These are phyloP conservation scores for Davidsoniella australis DNA, from an alignment of 2,329 filamentous ascomycete species.

Conservation along the genomic window DNA sequence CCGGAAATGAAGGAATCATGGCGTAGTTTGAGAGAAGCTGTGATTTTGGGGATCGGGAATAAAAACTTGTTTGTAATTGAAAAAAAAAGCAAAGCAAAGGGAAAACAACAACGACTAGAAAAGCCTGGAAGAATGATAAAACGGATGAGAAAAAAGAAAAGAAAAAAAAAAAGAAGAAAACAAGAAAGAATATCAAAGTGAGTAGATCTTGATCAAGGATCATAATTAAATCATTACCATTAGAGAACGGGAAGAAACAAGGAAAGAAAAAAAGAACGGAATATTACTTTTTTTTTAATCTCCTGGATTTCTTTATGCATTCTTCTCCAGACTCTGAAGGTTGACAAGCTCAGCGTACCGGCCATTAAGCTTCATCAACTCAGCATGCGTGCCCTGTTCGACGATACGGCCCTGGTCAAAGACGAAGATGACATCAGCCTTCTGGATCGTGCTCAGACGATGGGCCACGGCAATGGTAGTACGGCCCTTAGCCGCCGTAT, in stretches of 20 bases:
- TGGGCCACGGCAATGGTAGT: conserved; percentile 94
- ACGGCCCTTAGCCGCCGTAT: conserved; percentile 65
- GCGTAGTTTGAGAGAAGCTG: not conserved
- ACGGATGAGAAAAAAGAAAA: too few species aligned
- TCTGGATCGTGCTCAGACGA: conserved; percentile 79
- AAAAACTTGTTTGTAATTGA: too few species aligned
- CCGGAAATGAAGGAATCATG: conserved; percentile 48
- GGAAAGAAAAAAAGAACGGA: not conserved
- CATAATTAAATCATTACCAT: not conserved
- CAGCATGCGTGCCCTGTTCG: conserved; percentile 64
- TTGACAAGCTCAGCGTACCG: conserved; percentile 67
- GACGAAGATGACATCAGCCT: conserved; percentile 91
- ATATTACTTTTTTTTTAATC: not conserved
- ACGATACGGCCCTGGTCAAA: conserved; percentile 79
- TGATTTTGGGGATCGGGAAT: not conserved
- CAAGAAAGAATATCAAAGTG: not conserved
- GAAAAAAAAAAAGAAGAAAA: not conserved
- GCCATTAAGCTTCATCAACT: conserved; percentile 52
- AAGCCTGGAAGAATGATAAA: not conserved
- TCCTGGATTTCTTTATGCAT: not conserved
- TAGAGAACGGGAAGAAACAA: not conserved
- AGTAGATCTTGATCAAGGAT: not conserved
- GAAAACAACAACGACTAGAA: not conserved
- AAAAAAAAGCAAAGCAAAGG: not conserved
- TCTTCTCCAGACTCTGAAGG: conserved; percentile 49